phyloP scores from a whole-genome alignment of 176 grass and related monocot species.

The Phragmites australis region DNA sequence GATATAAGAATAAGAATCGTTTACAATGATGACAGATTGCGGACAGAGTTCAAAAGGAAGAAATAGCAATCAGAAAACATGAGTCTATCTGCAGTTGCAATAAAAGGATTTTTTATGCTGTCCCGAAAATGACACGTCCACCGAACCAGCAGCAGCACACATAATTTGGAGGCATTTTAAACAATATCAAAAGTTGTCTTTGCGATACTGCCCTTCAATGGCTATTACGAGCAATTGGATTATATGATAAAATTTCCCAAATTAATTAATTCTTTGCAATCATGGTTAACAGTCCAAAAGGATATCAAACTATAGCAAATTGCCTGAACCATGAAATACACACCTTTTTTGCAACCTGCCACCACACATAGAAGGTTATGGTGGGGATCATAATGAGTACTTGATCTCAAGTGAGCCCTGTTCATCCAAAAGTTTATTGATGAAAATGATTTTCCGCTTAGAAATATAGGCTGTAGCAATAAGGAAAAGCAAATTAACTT shows the following conservation, averaged over 20 bases:
- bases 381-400: conserved; percentile 92
- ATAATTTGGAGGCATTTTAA: not conserved
- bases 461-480: conserved; percentile 67
- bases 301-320: not conserved
- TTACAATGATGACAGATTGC: conserved; percentile 7
- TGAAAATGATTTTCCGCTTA: conserved; percentile 60
- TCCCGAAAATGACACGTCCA: not conserved
- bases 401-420: conserved; percentile 79
- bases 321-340: conserved; percentile 19
- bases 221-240: not conserved
- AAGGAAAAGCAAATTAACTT: conserved; percentile 17
- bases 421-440: conserved; percentile 99
- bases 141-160: not conserved
- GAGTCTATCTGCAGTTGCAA: not conserved
- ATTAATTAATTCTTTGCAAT: not conserved
- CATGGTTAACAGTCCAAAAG: conserved; percentile 22
- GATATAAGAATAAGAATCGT: conserved; percentile 19
- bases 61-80: not conserved
- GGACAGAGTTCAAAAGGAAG: not conserved
- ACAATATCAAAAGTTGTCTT: not conserved
- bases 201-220: not conserved
- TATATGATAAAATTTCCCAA: not conserved
- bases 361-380: conserved; percentile 94
- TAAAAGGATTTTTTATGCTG: conserved; percentile 7
- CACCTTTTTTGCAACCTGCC: conserved; percentile 87